phyloP scores from a whole-genome alignment of 371 early-diverging fungal genomes.

The Lichtheimia ornata region DNA sequence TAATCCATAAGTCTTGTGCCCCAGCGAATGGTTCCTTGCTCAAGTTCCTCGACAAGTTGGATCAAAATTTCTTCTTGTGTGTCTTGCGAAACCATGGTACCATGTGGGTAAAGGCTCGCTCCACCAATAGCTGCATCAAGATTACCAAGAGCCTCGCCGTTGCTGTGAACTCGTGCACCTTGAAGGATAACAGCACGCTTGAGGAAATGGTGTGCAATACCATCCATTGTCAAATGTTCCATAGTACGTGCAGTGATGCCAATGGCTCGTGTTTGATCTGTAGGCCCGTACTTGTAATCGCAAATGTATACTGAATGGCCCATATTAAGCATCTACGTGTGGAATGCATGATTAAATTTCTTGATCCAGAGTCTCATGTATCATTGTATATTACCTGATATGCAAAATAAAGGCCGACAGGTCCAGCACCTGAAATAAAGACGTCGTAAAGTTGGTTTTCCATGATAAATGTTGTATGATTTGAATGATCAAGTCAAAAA shows the following conservation, averaged over 20 bases:
- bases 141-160: neutral
- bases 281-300: constrained; percentile 39
- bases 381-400: constrained; percentile 11
- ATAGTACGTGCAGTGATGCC: constrained; percentile 37
- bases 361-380: neutral
- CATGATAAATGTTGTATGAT: no score
- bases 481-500: no score
- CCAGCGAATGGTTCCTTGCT: constrained; percentile 28
- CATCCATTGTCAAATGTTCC: constrained; percentile 34
- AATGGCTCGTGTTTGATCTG: constrained; percentile 43
- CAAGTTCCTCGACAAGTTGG: constrained; percentile 2
- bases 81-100: constrained; percentile 29
- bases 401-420: constrained; percentile 39
- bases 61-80: constrained; percentile 28
- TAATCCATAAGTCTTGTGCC: constrained; percentile 28
- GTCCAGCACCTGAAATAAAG: constrained; percentile 45
- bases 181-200: constrained; percentile 15
- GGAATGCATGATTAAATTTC: no score
- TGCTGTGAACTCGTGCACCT: constrained; percentile 14
- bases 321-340: neutral
- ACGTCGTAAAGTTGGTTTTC: constrained; percentile 19
- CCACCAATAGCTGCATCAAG: constrained; percentile 12
- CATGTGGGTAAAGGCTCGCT: constrained; percentile 24
- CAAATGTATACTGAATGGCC: constrained; percentile 41
- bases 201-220: constrained; percentile 28